A percentile compares a stretch with the other conserved stretches of the same genome.
phyloP scores from a whole-genome alignment of 2,329 filamentous ascomycete genomes.

The Botrytis pseudocinerea region DNA sequence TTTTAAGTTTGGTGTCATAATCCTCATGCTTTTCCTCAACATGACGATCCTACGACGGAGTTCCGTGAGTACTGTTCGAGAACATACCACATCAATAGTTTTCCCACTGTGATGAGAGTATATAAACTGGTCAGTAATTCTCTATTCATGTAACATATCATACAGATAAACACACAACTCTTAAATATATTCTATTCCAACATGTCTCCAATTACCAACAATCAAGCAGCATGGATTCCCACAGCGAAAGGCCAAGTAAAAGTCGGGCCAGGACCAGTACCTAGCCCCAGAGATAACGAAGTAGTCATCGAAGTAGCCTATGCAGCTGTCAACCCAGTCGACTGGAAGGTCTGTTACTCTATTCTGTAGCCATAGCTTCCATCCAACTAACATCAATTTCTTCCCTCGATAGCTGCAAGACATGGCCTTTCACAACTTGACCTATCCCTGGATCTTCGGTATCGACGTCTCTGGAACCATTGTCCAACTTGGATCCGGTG shows the following conservation, averaged over 20 bases:
- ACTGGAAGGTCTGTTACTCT: conserved; percentile 41
- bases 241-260: conserved; percentile 39
- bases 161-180: not conserved
- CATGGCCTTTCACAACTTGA: conserved; percentile 17
- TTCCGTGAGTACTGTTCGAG: not conserved
- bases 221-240: conserved; percentile 34
- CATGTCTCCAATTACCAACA: conserved; percentile 26
- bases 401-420: conserved; percentile 29
- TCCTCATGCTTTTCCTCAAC: not conserved
- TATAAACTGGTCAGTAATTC: not conserved
- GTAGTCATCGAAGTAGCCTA: conserved; percentile 43
- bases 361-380: conserved; percentile 38
- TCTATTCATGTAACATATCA: not conserved
- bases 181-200: not conserved
- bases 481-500: conserved; percentile 45
- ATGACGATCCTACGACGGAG: not conserved
- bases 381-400: not conserved
- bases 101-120: not conserved
- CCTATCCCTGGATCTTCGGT: conserved; percentile 35
- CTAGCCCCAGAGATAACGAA: conserved; percentile 37
- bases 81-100: too few species aligned
- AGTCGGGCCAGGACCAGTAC: conserved; percentile 44
- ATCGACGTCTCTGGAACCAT: conserved; percentile 37
- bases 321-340: conserved; percentile 45
- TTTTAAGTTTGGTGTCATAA: not conserved